phyloP scores from a whole-genome alignment of 805 yeast species.

The Cyberlindnera suaveolens region DNA sequence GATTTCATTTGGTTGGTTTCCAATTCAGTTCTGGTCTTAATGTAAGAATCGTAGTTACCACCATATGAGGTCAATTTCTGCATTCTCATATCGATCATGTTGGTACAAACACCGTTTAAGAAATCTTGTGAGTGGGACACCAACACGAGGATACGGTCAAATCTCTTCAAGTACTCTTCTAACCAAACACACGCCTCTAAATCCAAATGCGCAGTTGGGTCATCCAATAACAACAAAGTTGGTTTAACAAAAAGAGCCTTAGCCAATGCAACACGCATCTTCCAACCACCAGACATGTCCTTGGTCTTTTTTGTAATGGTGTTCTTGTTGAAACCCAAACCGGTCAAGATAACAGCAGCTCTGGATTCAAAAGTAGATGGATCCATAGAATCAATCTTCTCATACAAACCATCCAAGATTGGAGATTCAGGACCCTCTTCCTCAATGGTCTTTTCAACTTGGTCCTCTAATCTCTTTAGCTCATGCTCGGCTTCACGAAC shows the following conservation, averaged over 20 bases:
- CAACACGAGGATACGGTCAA: conserved; percentile 86
- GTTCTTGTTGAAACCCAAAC: conserved; percentile 88
- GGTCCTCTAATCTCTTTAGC: conserved; percentile 83
- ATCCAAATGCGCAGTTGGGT: conserved; percentile 99
- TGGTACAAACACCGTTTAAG: conserved; percentile 96
- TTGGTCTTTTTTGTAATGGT: conserved; percentile 92
- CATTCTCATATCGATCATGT: conserved; percentile 96
- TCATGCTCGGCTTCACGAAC: conserved; percentile 94
- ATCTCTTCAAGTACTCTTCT: conserved; percentile 93
- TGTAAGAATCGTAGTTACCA: conserved; percentile 97
- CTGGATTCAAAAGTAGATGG: conserved; percentile 93
- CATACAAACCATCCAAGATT: conserved; percentile 80
- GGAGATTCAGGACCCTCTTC: conserved; percentile 93
- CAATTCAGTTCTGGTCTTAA: conserved; percentile 87
- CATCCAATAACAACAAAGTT: conserved; percentile 88
- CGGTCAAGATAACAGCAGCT: conserved; percentile 91
- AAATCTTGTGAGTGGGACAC: conserved; percentile 99
- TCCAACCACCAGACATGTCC: conserved; percentile 99
- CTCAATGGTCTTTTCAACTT: conserved; percentile 83
- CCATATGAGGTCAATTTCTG: conserved; percentile 73
- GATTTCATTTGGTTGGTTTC: conserved; percentile 98
- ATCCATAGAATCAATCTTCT: conserved; percentile 93
- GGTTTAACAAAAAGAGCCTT: conserved; percentile 98
- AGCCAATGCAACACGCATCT: conserved; percentile 98
- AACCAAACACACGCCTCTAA: conserved; percentile 99